Base-by-base conservation (phyloP, 176 grass and related monocot genomes). In the Carex kokanica region DNA sequence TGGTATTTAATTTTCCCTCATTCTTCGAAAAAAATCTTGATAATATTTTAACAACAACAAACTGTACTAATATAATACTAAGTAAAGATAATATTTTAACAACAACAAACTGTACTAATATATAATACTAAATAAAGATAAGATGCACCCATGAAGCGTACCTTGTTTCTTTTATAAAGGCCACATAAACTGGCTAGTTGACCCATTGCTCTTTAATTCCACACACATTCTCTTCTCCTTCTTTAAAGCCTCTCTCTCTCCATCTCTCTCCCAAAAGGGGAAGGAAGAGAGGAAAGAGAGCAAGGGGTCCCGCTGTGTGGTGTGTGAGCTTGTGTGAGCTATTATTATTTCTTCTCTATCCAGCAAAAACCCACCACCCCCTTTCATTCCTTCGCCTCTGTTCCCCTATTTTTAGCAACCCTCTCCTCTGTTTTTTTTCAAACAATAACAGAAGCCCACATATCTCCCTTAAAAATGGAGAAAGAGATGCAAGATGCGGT, bases 311-410 rank as follows among this genome's bases (percentile, higher is more conserved):
- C 58, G 64, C 68, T 61, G 53, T 68, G 8, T 83, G 18, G 45
- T 59, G 54, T 64, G 9, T 18, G 34, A 74, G 24, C 79, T 31
- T 89, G 89, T 62, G 89, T 78, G 43, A 34, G 51, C 79, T 85
- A 84, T 91, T 88, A 90, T 88, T 94, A 58, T 90, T 82, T 91
- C 92, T 90, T 90, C 88, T 24, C 51, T 74, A 32, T 53, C 75
- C 85, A 85, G 83, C 90, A 88, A 88, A 85, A 83, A 17, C 90
- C 71, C 81, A 41, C 87, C 79, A 73, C 83, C 71, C 78, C 79
- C 73, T 27, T 84, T 84, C 90, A 87, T 91, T 87, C 66, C n/a
- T 1, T 49, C 3, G 0, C 56, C 78, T 66, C 59, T 53, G 73
- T 55, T 67, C 41, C 15, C 10, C 80, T 82, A 82, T 82, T 82